A percentile compares a stretch with the other conserved stretches of the same genome.
Conservation (phyloP, 176 grass and related monocot species). For the Oropetium thomaeum region DNA sequence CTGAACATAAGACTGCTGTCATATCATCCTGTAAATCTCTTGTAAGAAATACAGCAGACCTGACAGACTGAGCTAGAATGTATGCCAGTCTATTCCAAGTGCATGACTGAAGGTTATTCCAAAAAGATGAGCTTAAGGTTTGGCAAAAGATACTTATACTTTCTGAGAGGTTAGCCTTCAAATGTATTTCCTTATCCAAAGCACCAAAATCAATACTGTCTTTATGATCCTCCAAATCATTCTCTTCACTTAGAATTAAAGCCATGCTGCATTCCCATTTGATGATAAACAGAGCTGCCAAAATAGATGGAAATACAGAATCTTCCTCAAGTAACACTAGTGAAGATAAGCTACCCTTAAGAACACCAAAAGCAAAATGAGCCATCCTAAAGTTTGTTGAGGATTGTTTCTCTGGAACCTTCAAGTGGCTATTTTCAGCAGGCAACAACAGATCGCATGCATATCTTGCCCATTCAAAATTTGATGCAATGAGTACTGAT, state of each 20-base stretch:
- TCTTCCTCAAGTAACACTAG: constrained; percentile 49
- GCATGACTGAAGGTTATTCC: constrained; percentile 44
- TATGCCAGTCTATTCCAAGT: constrained; percentile 52
- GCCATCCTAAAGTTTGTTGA: constrained; percentile 44
- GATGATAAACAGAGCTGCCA: constrained; percentile 72
- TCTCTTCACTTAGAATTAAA: constrained; percentile 36
- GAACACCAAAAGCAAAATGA: constrained; percentile 62
- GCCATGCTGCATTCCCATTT: constrained; percentile 80
- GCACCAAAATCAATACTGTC: constrained; percentile 11
- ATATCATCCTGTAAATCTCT: constrained; percentile 35
- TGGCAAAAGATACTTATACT: constrained; percentile 49
- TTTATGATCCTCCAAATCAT: constrained; percentile 28
- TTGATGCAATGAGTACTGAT: constrained; percentile 44
- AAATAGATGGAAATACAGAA: constrained; percentile 54
- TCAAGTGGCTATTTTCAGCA: constrained; percentile 27
- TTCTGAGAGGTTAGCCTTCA: constrained; percentile 54
- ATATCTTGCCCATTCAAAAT: constrained; percentile 62
- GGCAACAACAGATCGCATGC: constrained; percentile 46
- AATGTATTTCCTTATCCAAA: constrained; percentile 37
- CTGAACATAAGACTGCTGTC: constrained; percentile 50
- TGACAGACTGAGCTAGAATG: constrained; percentile 76
- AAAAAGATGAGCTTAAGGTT: constrained; percentile 63
- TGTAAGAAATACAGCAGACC: constrained; percentile 63
- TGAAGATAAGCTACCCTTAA: constrained; percentile 65
- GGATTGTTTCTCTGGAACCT: constrained; percentile 39